These are phyloP conservation scores for Pseudopediastrum boryanum DNA, from an alignment of 139 green algal genomes.

Conservation along the genomic window DNA sequence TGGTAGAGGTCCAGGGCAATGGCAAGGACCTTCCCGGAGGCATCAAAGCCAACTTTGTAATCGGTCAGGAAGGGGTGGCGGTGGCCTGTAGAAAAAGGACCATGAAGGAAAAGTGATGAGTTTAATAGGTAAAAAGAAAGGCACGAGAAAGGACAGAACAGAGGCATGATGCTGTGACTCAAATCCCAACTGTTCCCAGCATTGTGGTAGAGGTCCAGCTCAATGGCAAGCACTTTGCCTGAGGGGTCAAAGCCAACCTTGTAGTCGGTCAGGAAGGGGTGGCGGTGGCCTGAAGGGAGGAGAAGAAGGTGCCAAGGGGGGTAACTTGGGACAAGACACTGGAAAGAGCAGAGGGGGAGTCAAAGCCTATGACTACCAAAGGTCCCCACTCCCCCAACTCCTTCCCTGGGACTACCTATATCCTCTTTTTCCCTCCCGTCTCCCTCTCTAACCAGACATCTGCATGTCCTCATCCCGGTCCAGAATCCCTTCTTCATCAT, in stretches of 20 bases:
- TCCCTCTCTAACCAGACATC: slow-evolving; percentile 68
- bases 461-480: slow-evolving; percentile 96
- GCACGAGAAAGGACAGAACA: background rate
- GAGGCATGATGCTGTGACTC: slow-evolving; percentile 59
- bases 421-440: background rate
- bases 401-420: background rate
- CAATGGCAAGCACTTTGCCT: slow-evolving; percentile 73
- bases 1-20: slow-evolving; percentile 86
- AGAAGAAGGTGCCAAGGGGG: no score
- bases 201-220: slow-evolving; percentile 92
- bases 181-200: slow-evolving; percentile 75
- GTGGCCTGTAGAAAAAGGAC: slow-evolving; percentile 68
- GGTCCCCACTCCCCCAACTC: no score
- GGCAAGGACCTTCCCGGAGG: slow-evolving; percentile 67
- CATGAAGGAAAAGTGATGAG: no score
- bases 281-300: slow-evolving; percentile 75
- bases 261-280: slow-evolving; percentile 87
- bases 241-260: slow-evolving; percentile 76
- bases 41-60: slow-evolving; percentile 86
- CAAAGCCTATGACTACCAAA: no score
- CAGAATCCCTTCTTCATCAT: slow-evolving; percentile 78
- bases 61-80: slow-evolving; percentile 85
- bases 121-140: no score
- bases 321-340: no score
- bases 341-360: no score